phyloP scores from a whole-genome alignment of 192 early-diverging fungal genomes.

The Coemansia sp. region DNA sequence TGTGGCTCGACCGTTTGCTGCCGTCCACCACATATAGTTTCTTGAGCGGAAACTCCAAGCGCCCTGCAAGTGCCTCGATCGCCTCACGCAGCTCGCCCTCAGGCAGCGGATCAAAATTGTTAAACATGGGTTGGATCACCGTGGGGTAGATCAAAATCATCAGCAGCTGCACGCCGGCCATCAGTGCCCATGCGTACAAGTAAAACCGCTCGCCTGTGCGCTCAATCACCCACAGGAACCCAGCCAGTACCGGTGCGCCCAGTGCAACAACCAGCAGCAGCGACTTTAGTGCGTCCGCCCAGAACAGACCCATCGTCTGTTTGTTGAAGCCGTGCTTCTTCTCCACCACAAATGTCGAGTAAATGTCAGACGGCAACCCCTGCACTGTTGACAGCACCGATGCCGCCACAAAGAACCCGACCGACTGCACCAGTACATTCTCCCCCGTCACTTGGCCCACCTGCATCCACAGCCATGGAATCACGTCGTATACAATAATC shows the following conservation, averaged over 20 bases:
- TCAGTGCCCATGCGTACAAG: conserved; percentile 88
- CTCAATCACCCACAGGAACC: conserved; percentile 78
- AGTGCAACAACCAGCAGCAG: conserved; percentile 68
- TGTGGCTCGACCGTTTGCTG: conserved; percentile 84
- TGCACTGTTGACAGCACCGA: conserved; percentile 62
- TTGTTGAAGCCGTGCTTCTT: conserved; percentile 96
- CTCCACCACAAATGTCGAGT: conserved; percentile 94
- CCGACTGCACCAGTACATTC: conserved; percentile 80
- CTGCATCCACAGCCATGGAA: conserved; percentile 73
- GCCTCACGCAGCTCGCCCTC: conserved; percentile 75
- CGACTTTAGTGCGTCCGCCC: conserved; percentile 77
- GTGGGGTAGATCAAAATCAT: conserved; percentile 87
- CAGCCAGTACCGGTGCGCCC: conserved; percentile 75
- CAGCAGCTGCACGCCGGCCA: conserved; percentile 73
- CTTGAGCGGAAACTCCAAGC: conserved; percentile 85
- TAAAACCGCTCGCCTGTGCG: conserved; percentile 82
- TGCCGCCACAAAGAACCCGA: conserved; percentile 70
- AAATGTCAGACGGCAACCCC: conserved; percentile 78
- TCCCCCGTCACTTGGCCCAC: conserved; percentile 58
- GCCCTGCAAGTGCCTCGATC: conserved; percentile 79
- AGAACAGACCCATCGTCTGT: conserved; percentile 74
- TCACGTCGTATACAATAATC: conserved; percentile 66
- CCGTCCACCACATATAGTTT: conserved; percentile 97
- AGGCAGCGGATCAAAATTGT: conserved; percentile 85
- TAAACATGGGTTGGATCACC: conserved; percentile 97